Conservation (phyloP, 2,329 filamentous ascomycete species). For the Colletotrichum plurivorum region DNA sequence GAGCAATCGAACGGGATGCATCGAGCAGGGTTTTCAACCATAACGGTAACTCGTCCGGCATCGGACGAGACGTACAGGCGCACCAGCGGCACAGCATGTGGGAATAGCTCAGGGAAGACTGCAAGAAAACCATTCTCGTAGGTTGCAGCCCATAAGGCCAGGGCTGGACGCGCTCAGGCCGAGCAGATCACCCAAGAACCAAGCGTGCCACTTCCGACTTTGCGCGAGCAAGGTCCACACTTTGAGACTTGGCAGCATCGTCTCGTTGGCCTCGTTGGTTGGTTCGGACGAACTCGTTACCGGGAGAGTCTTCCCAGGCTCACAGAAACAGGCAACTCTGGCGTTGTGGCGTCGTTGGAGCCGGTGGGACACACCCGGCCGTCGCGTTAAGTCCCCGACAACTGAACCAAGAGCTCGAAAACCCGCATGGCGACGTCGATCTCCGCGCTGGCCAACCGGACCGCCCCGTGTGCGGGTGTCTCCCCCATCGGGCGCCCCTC, state of each 20-base stretch:
- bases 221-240: constrained; percentile 22
- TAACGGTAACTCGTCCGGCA: constrained; percentile 2
- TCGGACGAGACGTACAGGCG: constrained; percentile 17
- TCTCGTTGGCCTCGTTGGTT: constrained; percentile 2
- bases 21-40: background rate
- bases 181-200: background rate
- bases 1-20: constrained; percentile 5
- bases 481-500: background rate
- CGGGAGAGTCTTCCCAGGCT: background rate
- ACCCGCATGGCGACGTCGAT: too few relatives aligned
- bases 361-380: background rate
- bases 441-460: too few relatives aligned
- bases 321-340: constrained; percentile 4
- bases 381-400: too few relatives aligned
- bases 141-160: background rate
- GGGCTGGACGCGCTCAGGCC: constrained; percentile 3
- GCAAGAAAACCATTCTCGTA: background rate
- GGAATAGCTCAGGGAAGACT: too few relatives aligned
- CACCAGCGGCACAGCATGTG: background rate
- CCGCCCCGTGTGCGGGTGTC: background rate
- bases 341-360: too few relatives aligned
- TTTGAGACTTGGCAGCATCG: constrained; percentile 15
- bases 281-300: background rate
- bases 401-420: too few relatives aligned
- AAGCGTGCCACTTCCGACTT: constrained; percentile 21